Evolutionary conservation across 1,284 basidiomycete genomes (phyloP), one percentile per base, ranked within the genome.

Genomic region (Melampsora larici-populina): DNA sequence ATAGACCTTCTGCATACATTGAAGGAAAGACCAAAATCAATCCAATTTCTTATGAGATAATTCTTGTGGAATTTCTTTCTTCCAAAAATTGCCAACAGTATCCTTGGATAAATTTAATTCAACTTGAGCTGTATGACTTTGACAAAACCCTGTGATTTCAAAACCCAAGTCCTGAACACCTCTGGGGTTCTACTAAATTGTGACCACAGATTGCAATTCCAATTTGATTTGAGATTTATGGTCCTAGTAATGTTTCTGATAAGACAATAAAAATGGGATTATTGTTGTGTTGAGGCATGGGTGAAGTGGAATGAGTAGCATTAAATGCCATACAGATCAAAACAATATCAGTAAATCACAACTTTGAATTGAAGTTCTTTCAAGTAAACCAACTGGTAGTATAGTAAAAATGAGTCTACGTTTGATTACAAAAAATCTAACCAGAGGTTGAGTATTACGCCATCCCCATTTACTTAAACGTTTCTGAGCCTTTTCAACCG

Each of bases 191-290:
- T 33, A 82, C 82, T 78, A 82, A 79, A 48, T 74, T 80, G 66
- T 80, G 88, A 8, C 90, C 90, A 92, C 92, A 94, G 92, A 95
- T 94, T 0, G 92, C 92, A 1, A 92, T 91, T 1, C 93, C 93
- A 36, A 94, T 88, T 17, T 91, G 87, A 82, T 94, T 94, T 0
- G 92, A 93, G 36, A 95, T 86, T 0, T 94, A 94, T 0, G 90
- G 89, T 81, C 87, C 85, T 83, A 94, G 92, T 1, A 93, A 87
- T 79, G 88, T 86, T 21, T 89, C 86, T 1, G 89, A 90, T 0
- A 91, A 93, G 89, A 88, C 79, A 89, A 89, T 70, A 93, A 86
- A 81, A 87, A 88, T 0, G 92, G 89, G 5, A 88, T 86, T 24
- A 90, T 85, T 9, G 89, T 64, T 26, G 82, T 70, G 15, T 63